These are phyloP conservation scores for Dactylorhiza incarnata DNA, from an alignment of 106 monocot species.

Conservation along the genomic window DNA sequence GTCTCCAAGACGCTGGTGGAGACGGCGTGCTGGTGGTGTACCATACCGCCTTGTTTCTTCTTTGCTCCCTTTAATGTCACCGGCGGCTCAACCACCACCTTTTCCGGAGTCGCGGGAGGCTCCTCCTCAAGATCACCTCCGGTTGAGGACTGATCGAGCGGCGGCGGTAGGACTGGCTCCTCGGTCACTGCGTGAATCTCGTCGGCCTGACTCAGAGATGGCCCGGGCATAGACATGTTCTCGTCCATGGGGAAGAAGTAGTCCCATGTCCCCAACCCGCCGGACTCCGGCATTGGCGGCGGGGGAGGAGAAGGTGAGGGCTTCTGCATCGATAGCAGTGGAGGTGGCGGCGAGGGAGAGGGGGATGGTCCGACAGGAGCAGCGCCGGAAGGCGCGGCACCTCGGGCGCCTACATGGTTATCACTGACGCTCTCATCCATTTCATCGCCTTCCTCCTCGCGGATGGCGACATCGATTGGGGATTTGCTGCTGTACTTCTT, in stretches of 20 bases:
- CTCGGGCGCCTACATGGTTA: slow-evolving; percentile 7
- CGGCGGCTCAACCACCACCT: slow-evolving; percentile 11
- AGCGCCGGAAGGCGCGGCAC: slow-evolving; percentile 7
- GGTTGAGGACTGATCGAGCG: neutral
- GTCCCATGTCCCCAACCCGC: slow-evolving; percentile 47
- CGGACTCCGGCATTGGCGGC: slow-evolving; percentile 15
- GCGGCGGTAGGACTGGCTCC: slow-evolving; percentile 8
- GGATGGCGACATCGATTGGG: slow-evolving; percentile 24
- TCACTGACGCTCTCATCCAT: slow-evolving; percentile 13
- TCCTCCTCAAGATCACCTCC: slow-evolving; percentile 4
- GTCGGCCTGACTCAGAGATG: slow-evolving; percentile 11
- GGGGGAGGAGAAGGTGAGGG: slow-evolving; percentile 21
- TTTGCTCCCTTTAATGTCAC: slow-evolving; percentile 16
- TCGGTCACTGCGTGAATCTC: slow-evolving; percentile 15
- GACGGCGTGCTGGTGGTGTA: slow-evolving; percentile 46
- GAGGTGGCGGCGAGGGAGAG: slow-evolving; percentile 2
- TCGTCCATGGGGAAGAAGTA: slow-evolving; percentile 74
- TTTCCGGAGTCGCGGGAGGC: slow-evolving; percentile 16
- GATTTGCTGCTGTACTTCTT: slow-evolving; percentile 16
- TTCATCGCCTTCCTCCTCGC: slow-evolving; percentile 35
- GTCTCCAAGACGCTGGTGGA: slow-evolving; percentile 31
- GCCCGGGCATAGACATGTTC: slow-evolving; percentile 29
- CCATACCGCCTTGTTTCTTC: slow-evolving; percentile 20
- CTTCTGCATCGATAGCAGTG: slow-evolving; percentile 6
- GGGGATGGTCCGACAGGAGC: neutral